These are phyloP conservation scores for Xanthoconium purpureum DNA, from an alignment of 768 basidiomycete genomes.

Conservation along the genomic window DNA sequence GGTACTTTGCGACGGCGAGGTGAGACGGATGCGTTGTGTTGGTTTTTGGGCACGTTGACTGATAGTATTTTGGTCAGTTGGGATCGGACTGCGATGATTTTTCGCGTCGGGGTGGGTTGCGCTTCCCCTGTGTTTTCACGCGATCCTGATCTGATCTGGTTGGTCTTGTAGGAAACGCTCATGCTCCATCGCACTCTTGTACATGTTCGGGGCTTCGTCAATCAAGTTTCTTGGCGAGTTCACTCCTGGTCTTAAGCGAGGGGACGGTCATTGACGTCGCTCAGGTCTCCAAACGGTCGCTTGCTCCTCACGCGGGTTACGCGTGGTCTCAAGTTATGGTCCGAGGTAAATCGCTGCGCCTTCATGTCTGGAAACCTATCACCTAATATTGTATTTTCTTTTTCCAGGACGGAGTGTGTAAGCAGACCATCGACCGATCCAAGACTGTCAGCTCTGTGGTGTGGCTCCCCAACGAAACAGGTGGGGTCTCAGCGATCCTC, in stretches of 20 bases:
- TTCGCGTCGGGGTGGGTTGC: slow-evolving; percentile 41
- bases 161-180: slow-evolving; percentile 36
- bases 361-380: neutral
- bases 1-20: slow-evolving; percentile 53
- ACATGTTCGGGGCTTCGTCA: slow-evolving; percentile 50
- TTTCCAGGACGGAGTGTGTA: slow-evolving; percentile 47
- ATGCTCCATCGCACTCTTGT: slow-evolving; percentile 43
- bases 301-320: slow-evolving; percentile 46
- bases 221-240: slow-evolving; percentile 50
- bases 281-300: slow-evolving; percentile 47
- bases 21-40: slow-evolving; percentile 16
- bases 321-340: slow-evolving; percentile 51
- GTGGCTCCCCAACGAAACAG: slow-evolving; percentile 49
- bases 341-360: slow-evolving; percentile 32
- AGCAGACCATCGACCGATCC: slow-evolving; percentile 46
- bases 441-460: slow-evolving; percentile 43
- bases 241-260: neutral
- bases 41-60: neutral
- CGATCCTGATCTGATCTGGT: too few relatives aligned
- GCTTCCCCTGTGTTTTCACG: neutral
- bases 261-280: neutral
- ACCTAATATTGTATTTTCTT: neutral
- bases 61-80: slow-evolving; percentile 31
- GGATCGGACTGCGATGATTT: slow-evolving; percentile 49
- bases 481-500: slow-evolving; percentile 43